Evolutionary conservation across 1,284 basidiomycete species (phyloP).

Genomic region (Naganishia albida): DNA sequence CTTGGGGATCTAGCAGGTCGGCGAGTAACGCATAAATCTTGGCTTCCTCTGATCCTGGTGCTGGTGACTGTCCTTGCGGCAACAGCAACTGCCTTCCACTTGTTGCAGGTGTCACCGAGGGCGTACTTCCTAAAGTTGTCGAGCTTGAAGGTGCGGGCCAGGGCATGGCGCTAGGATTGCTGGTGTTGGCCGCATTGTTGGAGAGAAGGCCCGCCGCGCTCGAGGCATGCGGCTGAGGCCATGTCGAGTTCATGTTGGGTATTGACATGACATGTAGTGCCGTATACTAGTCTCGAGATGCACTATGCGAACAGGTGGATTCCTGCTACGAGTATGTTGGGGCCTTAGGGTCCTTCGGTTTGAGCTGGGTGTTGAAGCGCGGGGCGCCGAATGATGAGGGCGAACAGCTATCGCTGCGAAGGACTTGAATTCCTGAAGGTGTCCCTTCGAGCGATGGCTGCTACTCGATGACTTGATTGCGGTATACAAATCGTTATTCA

Average conservation of each 20-base stretch:
- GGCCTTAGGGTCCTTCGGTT: neutral
- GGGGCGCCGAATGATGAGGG: too few species aligned
- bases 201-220: conserved; percentile 26
- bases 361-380: too few species aligned
- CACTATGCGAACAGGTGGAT: neutral
- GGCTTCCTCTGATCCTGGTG: conserved; percentile 55
- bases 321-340: neutral
- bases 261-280: conserved; percentile 29
- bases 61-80: conserved; percentile 49
- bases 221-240: conserved; percentile 25
- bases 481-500: too few species aligned
- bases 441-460: too few species aligned
- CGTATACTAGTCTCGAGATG: conserved; percentile 4
- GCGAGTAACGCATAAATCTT: conserved; percentile 60
- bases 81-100: conserved; percentile 50
- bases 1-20: conserved; percentile 58
- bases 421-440: too few species aligned
- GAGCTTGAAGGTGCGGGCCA: conserved; percentile 10
- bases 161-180: neutral
- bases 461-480: too few species aligned
- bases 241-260: conserved; percentile 30
- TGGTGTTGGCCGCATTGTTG: conserved; percentile 6
- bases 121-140: neutral
- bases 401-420: too few species aligned
- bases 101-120: conserved; percentile 1